Evolutionary conservation across 2,329 filamentous ascomycete species (phyloP).

Genomic region (Tolypocladium ovalisporum): DNA sequence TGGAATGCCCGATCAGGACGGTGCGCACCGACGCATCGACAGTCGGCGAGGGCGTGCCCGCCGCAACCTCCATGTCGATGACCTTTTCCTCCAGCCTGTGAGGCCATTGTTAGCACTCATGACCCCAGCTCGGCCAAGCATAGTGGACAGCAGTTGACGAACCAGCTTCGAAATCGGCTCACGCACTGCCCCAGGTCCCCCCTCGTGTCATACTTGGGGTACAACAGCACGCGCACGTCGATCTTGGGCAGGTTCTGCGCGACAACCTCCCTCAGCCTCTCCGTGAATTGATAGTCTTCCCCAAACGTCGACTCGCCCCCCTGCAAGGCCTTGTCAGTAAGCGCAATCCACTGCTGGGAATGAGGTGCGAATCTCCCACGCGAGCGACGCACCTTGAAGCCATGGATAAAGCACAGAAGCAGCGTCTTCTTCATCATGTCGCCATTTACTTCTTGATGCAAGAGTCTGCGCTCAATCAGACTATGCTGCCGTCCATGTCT

Average conservation of each 20-base stretch:
- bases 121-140: not conserved
- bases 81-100: constrained; percentile 76
- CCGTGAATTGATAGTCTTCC: constrained; percentile 53
- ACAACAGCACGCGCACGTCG: constrained; percentile 57
- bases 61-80: constrained; percentile 85
- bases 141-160: constrained; percentile 10
- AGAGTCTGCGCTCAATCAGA: not conserved
- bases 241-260: constrained; percentile 57
- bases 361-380: constrained; percentile 1
- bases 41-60: constrained; percentile 69
- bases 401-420: constrained; percentile 75
- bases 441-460: not conserved
- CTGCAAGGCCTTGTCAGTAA: constrained; percentile 24
- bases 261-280: constrained; percentile 55
- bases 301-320: constrained; percentile 72
- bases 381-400: constrained; percentile 55
- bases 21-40: constrained; percentile 77
- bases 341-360: not conserved
- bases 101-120: not conserved
- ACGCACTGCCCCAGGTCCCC: constrained; percentile 66
- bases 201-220: constrained; percentile 73
- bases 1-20: constrained; percentile 77
- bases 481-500: not conserved
- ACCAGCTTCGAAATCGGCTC: constrained; percentile 65
- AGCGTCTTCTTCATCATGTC: constrained; percentile 57